These are phyloP conservation scores for Bjerkandera adusta DNA, from an alignment of 1,284 basidiomycete genomes.

Conservation along the genomic window DNA sequence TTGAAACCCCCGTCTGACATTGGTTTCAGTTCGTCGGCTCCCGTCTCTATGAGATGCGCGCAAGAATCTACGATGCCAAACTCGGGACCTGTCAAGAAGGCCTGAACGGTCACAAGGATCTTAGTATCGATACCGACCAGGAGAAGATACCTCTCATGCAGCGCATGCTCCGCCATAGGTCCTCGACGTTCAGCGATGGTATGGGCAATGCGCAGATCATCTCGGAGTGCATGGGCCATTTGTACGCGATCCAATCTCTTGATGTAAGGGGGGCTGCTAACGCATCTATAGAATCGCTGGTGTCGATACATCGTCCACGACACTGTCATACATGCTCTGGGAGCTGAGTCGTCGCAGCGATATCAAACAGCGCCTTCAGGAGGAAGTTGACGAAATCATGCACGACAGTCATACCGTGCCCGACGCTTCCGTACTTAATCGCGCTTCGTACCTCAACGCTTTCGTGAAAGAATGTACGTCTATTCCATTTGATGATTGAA, in stretches of 20 bases:
- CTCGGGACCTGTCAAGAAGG: conserved; percentile 18
- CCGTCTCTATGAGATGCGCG: conserved; percentile 66
- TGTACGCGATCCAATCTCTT: conserved; percentile 45
- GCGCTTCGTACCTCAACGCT: conserved; percentile 67
- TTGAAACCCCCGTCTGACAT: background rate
- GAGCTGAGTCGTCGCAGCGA: conserved; percentile 71
- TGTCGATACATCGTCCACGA: conserved; percentile 71
- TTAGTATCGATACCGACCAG: conserved; percentile 35
- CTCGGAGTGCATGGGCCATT: conserved; percentile 74
- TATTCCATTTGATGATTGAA: background rate
- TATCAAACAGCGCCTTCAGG: conserved; percentile 60
- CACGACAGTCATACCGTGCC: conserved; percentile 55
- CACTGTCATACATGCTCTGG: conserved; percentile 72
- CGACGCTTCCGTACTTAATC: conserved; percentile 54
- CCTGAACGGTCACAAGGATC: background rate
- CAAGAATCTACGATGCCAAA: conserved; percentile 55
- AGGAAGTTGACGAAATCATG: conserved; percentile 69
- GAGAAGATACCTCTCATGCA: conserved; percentile 62
- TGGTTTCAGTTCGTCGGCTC: conserved; percentile 59
- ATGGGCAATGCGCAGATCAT: conserved; percentile 71
- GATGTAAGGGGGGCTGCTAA: background rate
- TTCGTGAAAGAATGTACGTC: conserved; percentile 72
- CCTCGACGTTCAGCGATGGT: conserved; percentile 42
- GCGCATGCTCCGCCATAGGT: conserved; percentile 60
- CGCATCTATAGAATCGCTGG: conserved; percentile 58